These are phyloP conservation scores for Seminavis robusta DNA, from an alignment of 108 stramenopile genomes.

Conservation along the genomic window DNA sequence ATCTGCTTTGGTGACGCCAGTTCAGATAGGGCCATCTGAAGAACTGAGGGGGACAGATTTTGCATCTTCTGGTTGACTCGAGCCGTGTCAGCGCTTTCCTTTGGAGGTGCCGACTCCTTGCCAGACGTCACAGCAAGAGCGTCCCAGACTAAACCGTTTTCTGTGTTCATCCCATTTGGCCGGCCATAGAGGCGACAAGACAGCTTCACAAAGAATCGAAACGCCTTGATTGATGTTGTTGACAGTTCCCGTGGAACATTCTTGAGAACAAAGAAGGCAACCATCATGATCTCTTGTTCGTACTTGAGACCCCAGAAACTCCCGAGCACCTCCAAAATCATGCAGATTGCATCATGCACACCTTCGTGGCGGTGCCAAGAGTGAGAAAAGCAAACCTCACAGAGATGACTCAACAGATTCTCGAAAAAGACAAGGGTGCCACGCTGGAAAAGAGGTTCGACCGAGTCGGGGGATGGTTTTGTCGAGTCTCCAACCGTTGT, in stretches of 20 bases:
- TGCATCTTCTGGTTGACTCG: not conserved
- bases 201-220: conserved; percentile 55
- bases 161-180: conserved; percentile 20
- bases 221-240: conserved; percentile 39
- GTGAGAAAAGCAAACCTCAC: conserved; percentile 30
- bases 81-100: not conserved
- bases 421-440: conserved; percentile 42
- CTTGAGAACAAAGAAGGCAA: conserved; percentile 70
- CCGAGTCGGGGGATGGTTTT: too few species aligned
- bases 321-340: conserved; percentile 46
- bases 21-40: conserved; percentile 55
- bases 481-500: too few species aligned
- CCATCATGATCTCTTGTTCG: conserved; percentile 68
- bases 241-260: conserved; percentile 63
- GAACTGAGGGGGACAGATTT: conserved; percentile 24
- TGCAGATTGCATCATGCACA: conserved; percentile 33
- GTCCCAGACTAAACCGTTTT: conserved; percentile 27
- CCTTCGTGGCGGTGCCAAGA: conserved; percentile 52
- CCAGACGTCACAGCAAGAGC: conserved; percentile 5
- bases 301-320: conserved; percentile 48
- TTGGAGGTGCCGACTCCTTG: conserved; percentile 1
- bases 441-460: conserved; percentile 15
- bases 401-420: conserved; percentile 49
- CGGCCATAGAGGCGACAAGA: conserved; percentile 51
- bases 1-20: conserved; percentile 66